Evolutionary conservation across 2,329 filamentous ascomycete species (phyloP).

Genomic region (Diaporthe velutina): DNA sequence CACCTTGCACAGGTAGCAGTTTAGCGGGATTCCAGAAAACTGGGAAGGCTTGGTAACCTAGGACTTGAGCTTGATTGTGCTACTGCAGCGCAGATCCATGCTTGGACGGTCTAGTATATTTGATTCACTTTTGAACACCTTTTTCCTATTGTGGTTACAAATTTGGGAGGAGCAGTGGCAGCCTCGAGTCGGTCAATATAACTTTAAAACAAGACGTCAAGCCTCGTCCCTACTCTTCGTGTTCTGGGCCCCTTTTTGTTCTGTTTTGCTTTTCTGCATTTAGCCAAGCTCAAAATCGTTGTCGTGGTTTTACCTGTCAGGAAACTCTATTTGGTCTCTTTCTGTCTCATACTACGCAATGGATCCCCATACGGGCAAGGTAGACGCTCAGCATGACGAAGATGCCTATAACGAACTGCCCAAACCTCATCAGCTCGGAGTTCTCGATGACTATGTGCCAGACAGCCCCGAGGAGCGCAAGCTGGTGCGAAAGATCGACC

Average conservation of each 20-base stretch:
- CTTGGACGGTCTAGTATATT: background rate
- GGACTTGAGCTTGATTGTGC: background rate
- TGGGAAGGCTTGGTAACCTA: slow-evolving; percentile 7
- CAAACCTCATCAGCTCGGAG: slow-evolving; percentile 1
- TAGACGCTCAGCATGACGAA: slow-evolving; percentile 21
- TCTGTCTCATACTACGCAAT: background rate
- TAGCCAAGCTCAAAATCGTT: background rate
- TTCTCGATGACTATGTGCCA: slow-evolving; percentile 26
- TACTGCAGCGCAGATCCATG: background rate
- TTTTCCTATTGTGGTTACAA: background rate
- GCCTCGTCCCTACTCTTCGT: background rate
- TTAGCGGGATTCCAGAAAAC: background rate
- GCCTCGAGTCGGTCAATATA: background rate
- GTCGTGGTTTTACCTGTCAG: background rate
- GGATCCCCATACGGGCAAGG: slow-evolving; percentile 30
- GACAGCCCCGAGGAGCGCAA: slow-evolving; percentile 34
- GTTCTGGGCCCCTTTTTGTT: background rate
- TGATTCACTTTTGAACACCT: background rate
- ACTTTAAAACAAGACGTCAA: background rate
- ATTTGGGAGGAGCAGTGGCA: background rate
- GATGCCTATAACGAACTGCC: slow-evolving; percentile 15
- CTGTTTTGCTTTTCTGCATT: background rate
- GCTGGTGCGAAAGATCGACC: slow-evolving; percentile 52
- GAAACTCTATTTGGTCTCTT: background rate
- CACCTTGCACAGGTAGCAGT: slow-evolving; percentile 5